phyloP scores from a whole-genome alignment of 1,139 yeast species.

The Petasospora rhodanensis region DNA sequence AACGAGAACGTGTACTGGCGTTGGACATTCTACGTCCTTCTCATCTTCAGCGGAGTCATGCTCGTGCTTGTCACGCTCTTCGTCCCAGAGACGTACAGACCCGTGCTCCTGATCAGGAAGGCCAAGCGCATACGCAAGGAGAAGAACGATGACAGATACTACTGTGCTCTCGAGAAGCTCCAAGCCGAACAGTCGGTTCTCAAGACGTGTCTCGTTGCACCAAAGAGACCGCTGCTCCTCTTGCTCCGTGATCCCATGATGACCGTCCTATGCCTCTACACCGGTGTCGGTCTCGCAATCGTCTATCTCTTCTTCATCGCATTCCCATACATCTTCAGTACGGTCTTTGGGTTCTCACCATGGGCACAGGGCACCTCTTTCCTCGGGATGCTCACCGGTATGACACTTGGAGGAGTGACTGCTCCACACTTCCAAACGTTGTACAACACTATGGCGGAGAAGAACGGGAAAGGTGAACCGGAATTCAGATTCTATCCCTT shows the following conservation, averaged over 20 bases:
- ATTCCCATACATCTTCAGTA: conserved; percentile 50
- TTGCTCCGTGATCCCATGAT: conserved; percentile 61
- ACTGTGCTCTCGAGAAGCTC: conserved; percentile 47
- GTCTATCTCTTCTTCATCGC: conserved; percentile 62
- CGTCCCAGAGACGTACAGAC: conserved; percentile 73
- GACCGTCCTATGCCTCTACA: conserved; percentile 52
- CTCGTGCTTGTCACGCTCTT: conserved; percentile 41
- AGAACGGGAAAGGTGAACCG: conserved; percentile 43
- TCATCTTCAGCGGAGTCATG: conserved; percentile 63
- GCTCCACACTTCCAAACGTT: conserved; percentile 32
- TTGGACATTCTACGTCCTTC: conserved; percentile 58
- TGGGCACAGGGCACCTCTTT: conserved; percentile 55
- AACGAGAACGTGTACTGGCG: conserved; percentile 46
- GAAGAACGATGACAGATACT: conserved; percentile 52
- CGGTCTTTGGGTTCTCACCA: conserved; percentile 41
- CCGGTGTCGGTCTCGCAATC: conserved; percentile 56
- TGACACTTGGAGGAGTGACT: conserved; percentile 33
- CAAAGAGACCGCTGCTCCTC: conserved; percentile 53
- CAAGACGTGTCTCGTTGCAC: conserved; percentile 33
- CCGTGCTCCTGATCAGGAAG: conserved; percentile 53
- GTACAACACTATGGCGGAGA: conserved; percentile 27
- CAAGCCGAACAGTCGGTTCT: conserved; percentile 36
- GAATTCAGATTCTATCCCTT: conserved; percentile 58
- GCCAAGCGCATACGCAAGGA: conserved; percentile 54
- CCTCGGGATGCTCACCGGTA: conserved; percentile 49